phyloP scores from a whole-genome alignment of 495 filamentous ascomycete species.

The Coniosporium apollinis region DNA sequence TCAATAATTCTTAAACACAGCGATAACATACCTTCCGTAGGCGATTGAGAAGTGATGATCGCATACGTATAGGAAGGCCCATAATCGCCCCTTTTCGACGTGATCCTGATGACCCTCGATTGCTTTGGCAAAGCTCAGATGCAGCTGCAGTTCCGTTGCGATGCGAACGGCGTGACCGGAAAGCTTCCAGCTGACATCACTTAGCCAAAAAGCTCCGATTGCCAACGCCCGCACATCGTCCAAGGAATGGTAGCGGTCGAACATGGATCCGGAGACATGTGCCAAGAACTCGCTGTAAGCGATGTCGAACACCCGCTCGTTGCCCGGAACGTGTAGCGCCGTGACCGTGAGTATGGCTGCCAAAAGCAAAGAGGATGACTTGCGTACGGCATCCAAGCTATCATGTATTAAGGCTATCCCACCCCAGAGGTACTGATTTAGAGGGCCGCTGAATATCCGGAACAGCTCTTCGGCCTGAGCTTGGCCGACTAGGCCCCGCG shows the following conservation, averaged over 20 bases:
- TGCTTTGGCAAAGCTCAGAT: slow-evolving; percentile 33
- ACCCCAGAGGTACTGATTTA: slow-evolving; percentile 35
- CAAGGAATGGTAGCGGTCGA: slow-evolving; percentile 31
- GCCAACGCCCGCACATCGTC: slow-evolving; percentile 37
- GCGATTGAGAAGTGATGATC: slow-evolving; percentile 41
- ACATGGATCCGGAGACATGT: slow-evolving; percentile 34
- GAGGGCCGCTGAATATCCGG: slow-evolving; percentile 29
- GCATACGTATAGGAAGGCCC: slow-evolving; percentile 38
- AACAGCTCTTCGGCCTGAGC: slow-evolving; percentile 36
- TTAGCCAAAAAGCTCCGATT: slow-evolving; percentile 39
- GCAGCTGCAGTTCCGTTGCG: slow-evolving; percentile 34
- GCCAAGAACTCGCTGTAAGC: slow-evolving; percentile 37
- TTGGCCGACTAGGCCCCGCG: slow-evolving; percentile 28
- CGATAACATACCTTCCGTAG: slow-evolving; percentile 37
- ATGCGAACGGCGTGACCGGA: slow-evolving; percentile 40
- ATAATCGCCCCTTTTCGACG: slow-evolving; percentile 25
- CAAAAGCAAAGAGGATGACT: slow-evolving; percentile 32
- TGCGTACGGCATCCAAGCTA: slow-evolving; percentile 29
- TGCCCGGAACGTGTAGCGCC: slow-evolving; percentile 32
- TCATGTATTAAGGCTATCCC: slow-evolving; percentile 34
- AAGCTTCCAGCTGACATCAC: slow-evolving; percentile 39
- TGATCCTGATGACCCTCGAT: slow-evolving; percentile 25
- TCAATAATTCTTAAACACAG: slow-evolving; percentile 26
- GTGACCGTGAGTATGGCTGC: slow-evolving; percentile 36
- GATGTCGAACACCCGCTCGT: slow-evolving; percentile 31